Conservation (phyloP, 1,284 basidiomycete species). For the Anthracocystis panici-leucophaei region DNA sequence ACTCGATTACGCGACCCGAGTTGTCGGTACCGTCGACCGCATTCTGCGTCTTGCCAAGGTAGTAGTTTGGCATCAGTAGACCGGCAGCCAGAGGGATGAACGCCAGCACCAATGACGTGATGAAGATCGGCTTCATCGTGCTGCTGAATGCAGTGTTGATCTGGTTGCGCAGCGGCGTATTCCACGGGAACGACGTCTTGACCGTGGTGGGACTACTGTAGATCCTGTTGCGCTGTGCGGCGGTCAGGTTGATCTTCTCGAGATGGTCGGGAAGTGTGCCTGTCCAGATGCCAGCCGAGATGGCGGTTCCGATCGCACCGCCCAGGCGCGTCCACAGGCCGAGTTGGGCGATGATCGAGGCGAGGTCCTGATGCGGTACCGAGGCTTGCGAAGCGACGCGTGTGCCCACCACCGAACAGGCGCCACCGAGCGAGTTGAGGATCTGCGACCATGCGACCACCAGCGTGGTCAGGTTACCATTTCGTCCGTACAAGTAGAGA, state of each 20-base stretch:
- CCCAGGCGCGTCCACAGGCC: constrained; percentile 70
- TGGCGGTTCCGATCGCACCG: constrained; percentile 69
- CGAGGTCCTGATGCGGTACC: constrained; percentile 70
- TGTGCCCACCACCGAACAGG: constrained; percentile 68
- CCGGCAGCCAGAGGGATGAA: constrained; percentile 70
- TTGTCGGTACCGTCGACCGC: constrained; percentile 70
- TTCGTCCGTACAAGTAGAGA: constrained; percentile 24
- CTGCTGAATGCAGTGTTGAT: constrained; percentile 16
- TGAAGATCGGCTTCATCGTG: constrained; percentile 31
- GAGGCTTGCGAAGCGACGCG: constrained; percentile 70
- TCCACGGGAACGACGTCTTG: constrained; percentile 14
- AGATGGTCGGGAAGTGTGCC: constrained; percentile 55
- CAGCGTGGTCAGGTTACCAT: constrained; percentile 28
- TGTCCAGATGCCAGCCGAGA: constrained; percentile 69
- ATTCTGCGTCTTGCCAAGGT: constrained; percentile 72
- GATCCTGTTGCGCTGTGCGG: constrained; percentile 26
- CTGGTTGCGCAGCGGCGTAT: constrained; percentile 8
- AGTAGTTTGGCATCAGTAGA: constrained; percentile 69
- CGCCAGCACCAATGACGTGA: constrained; percentile 33
- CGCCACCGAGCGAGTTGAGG: constrained; percentile 65
- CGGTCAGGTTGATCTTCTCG: constrained; percentile 71
- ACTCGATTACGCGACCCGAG: constrained; percentile 19
- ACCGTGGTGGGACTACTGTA: not conserved
- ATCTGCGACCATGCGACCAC: constrained; percentile 40
- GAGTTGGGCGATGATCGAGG: constrained; percentile 69